Base-by-base conservation (phyloP, 2,329 filamentous ascomycete genomes). In the Meredithiella fracta region DNA sequence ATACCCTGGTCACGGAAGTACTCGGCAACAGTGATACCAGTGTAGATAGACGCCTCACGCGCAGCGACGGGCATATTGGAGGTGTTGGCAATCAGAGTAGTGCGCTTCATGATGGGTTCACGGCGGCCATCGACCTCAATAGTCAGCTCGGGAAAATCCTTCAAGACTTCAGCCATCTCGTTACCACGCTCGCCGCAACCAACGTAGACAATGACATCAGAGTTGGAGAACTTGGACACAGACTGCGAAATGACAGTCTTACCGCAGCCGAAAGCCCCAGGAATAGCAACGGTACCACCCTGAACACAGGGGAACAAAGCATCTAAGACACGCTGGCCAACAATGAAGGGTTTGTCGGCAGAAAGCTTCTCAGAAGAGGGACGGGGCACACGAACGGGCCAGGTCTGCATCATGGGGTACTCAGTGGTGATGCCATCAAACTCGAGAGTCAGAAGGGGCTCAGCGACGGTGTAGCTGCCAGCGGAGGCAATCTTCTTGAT, bases 91-190 rank as follows among this genome's bases (percentile, higher is more conserved):
- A 98, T 97, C 60, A 98, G 78, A 22, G 89, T 94, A 15, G 92
- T 98, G 69, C 92, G 91, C 81, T 98, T 98, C 92, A 98, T 98
- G 75, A 98, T 98, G 63, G 91, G 90, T 69, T 98, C 92, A 72
- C 91, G 85, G 67, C 91, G 88, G 64, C 92, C 92, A 47, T 95
- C 85, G 63, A 97, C 82, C 17, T 94, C 85, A 67, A 98, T 98
- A 51, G 86, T 86, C 62, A 98, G 86, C 78, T 97, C 90, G 59
- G 92, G 92, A 77, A 98, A 98, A 72, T 98, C 92, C 86, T 96
- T 97, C 78, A 98, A 78, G 63, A 98, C 92, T 78, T 98, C 92
- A 61, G 92, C 92, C 92, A 98, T 98, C 73, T 98, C 92, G 68
- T 98, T 98, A 63, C 92, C 92, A 64, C 92, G 86, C 73, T 98